Evolutionary conservation across 2,329 filamentous ascomycete genomes (phyloP), one percentile per base, ranked within the genome.

Genomic region (Trichophyton verrucosum): DNA sequence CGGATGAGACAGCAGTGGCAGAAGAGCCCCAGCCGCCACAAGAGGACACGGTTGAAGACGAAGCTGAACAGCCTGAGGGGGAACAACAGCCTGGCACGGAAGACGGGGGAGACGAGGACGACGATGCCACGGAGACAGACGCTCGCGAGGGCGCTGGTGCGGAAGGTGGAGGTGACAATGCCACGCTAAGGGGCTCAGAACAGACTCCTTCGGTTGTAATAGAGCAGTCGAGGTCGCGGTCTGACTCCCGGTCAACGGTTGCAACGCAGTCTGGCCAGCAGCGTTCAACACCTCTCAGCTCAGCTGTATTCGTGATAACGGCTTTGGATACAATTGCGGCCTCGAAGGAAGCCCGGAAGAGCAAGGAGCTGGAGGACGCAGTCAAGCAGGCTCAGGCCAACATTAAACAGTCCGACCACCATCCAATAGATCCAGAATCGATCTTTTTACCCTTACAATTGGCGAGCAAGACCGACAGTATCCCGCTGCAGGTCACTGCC

Each of bases 281-380:
- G 13, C 75, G 79, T 51, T 78, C 79, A 69, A 82, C 84, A 71
- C 87, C 84, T 68, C 87, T 95, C 79, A 95, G 87, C 81, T 97
- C 94, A 67, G 86, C 95, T 69, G 91, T 96, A 69, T 99, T 99
- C 73, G 90, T 99, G 69, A 86, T 95, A 70, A 91, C 89, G 70
- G 92, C 94, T 44, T 78, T 99, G 71, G 94, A 96, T 79, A 86
- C 86, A 72, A 96, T 99, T 70, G 89, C 88, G 63, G 83, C 86
- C 61, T 95, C 91, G 55, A 95, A 92, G 76, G 92, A 99, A 77
- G 91, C 91, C 59, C 83, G 88, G 73, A 89, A 86, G 76, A 91
- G 86, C 73, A 94, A 91, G 74, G 86, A 90, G 70, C 81, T 99
- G 46, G 85, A 83, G 64, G 91, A 96, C 63, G 82, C 90, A 42